Base-by-base conservation (phyloP, 805 yeast species). In the Wickerhamomyces bovis region DNA sequence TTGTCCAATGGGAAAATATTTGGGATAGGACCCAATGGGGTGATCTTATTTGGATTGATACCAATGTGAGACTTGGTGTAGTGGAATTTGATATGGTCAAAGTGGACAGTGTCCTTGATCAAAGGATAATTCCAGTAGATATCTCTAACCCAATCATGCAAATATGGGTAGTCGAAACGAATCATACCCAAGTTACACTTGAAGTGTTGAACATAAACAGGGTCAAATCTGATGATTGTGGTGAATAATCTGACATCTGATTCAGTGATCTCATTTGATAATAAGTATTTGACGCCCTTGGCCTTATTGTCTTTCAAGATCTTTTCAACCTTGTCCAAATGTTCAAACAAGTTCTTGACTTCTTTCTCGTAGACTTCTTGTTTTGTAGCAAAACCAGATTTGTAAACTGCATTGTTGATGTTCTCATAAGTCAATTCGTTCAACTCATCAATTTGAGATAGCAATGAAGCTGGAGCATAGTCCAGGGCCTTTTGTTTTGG, bases 201-300 rank as follows among this genome's bases (percentile, higher is more conserved):
- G 78, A 92, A 94, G 66, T 92, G 97, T 66, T 90, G 96, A 45
- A 85, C 92, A 62, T 92, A 92, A 20, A 89, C 95, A 1, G 95
- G 85, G 64, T 92, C 98, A 60, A 92, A 92, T 58, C 99, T 79
- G 39, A 89, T 73, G 49, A 92, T 82, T 2, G 98, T 92, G 21
- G 97, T 81, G 69, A 70, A 92, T 43, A 92, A 76, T 53, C 97
- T 76, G 48, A 92, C 73, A 64, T 92, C 99, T 7, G 95, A 95
- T 68, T 92, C 97, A 2, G 97, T 90, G 45, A 92, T 68, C 41
- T 66, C 69, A 46, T 80, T 73, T 6, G 90, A 92, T 10, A 80
- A 59, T 44, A 89, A 65, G 61, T 67, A 84, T 47, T 60, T 55
- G 26, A 62, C 55, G 20, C 66, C 55, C 25, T 53, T 56, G 38